Percentiles rank a stretch among this genome's conserved stretches.
Evolutionary conservation across 352 stramenopile genomes (phyloP).

Genomic region (Phytophthora megakarya): DNA sequence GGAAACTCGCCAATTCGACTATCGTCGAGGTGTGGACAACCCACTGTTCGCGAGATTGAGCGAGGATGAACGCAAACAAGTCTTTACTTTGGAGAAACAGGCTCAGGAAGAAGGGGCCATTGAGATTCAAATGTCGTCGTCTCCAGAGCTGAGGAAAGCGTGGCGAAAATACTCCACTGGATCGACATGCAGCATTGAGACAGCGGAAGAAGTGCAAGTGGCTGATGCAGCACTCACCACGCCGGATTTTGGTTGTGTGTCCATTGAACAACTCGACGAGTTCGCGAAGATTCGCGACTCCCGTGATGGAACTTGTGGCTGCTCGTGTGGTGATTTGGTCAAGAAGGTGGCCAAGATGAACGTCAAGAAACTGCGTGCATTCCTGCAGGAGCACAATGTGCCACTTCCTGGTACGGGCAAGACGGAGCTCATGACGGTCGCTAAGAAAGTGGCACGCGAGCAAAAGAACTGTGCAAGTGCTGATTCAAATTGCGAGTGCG

Average conservation of each 20-base stretch:
- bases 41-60: conserved; percentile 77
- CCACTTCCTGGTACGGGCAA: conserved; percentile 56
- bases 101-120: conserved; percentile 30
- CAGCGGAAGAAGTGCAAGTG: conserved; percentile 20
- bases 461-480: conserved; percentile 80
- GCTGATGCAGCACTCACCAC: conserved; percentile 36
- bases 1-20: conserved; percentile 86
- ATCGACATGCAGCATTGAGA: conserved; percentile 27
- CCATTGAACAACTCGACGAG: conserved; percentile 83
- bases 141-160: conserved; percentile 25
- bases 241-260: conserved; percentile 79
- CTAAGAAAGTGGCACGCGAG: conserved; percentile 61
- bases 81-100: conserved; percentile 57
- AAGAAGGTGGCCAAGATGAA: conserved; percentile 89
- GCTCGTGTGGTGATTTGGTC: conserved; percentile 80
- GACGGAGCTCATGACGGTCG: conserved; percentile 65
- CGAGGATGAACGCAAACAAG: conserved; percentile 69
- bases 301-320: conserved; percentile 72
- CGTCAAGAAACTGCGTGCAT: conserved; percentile 75
- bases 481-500: conserved; percentile 72
- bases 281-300: conserved; percentile 85
- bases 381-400: conserved; percentile 64
- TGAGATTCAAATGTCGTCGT: conserved; percentile 35
- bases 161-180: conserved; percentile 44
- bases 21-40: conserved; percentile 69